Evolutionary conservation across 179 eudicot species (phyloP).

Genomic region (Silene vulgaris): DNA sequence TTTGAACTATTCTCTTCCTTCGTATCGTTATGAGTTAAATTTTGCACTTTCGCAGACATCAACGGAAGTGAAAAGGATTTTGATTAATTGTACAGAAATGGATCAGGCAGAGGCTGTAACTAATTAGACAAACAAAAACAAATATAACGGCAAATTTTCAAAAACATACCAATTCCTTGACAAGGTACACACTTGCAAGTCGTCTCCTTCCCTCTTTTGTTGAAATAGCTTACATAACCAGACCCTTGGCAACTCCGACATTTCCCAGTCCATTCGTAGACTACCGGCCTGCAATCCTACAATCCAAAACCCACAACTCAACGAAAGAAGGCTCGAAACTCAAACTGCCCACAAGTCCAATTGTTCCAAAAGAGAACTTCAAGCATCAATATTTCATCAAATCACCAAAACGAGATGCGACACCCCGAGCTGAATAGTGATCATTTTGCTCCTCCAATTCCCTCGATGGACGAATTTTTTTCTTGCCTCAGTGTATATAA

Average conservation of each 20-base stretch:
- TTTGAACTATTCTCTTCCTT: not conserved
- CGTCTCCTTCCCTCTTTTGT: slow-evolving; percentile 69
- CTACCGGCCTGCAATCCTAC: slow-evolving; percentile 79
- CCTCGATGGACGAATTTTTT: too few relatives aligned
- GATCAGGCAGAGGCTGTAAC: too few relatives aligned
- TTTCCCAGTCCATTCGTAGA: slow-evolving; percentile 95
- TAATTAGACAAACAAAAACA: not conserved
- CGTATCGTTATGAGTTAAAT: not conserved
- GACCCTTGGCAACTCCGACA: slow-evolving; percentile 96
- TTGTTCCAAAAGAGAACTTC: not conserved
- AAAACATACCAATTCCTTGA: slow-evolving; percentile 65
- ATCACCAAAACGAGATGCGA: slow-evolving; percentile 2
- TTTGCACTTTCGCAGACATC: slow-evolving; percentile 1
- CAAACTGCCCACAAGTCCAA: not conserved
- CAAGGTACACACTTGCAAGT: slow-evolving; percentile 94
- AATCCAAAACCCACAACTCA: slow-evolving; percentile 16
- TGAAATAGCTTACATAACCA: slow-evolving; percentile 68
- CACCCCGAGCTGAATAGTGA: not conserved
- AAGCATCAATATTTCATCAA: slow-evolving; percentile 7
- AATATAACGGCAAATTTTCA: not conserved
- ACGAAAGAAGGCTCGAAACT: not conserved
- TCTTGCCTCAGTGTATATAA: too few relatives aligned
- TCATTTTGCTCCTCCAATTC: not conserved
- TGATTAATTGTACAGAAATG: too few relatives aligned
- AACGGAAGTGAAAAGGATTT: not conserved